Conservation (phyloP, 2,329 filamentous ascomycete genomes). For the Penicillium occitanis region DNA sequence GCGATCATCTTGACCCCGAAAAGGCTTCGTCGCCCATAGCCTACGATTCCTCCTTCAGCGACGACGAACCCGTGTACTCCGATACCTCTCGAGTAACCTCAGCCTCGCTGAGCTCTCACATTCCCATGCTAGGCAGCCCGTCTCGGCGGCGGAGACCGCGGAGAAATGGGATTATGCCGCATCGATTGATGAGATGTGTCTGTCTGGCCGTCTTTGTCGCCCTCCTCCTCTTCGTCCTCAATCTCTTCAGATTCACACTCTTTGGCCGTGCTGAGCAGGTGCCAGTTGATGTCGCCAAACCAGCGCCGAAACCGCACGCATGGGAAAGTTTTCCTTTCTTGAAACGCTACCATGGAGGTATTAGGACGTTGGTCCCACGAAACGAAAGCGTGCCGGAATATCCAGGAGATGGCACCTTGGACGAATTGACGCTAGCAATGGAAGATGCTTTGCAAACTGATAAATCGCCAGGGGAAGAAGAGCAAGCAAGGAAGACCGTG, state of each 20-base stretch:
- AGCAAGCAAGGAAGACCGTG: slow-evolving; percentile 30
- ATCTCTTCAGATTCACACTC: slow-evolving; percentile 71
- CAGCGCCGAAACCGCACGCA: slow-evolving; percentile 61
- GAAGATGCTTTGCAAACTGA: slow-evolving; percentile 33
- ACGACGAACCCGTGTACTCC: slow-evolving; percentile 44
- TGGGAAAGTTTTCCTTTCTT: slow-evolving; percentile 89
- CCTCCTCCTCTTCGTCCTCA: slow-evolving; percentile 74
- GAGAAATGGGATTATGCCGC: slow-evolving; percentile 49
- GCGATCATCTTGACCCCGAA: slow-evolving; percentile 20
- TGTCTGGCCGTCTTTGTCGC: slow-evolving; percentile 68
- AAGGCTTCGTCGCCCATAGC: slow-evolving; percentile 16
- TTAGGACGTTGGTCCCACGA: slow-evolving; percentile 67
- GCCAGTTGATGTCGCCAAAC: slow-evolving; percentile 53
- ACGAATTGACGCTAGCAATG: slow-evolving; percentile 32
- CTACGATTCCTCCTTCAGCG: slow-evolving; percentile 25
- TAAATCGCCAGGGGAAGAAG: slow-evolving; percentile 36
- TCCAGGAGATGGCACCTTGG: slow-evolving; percentile 58
- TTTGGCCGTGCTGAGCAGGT: slow-evolving; percentile 32
- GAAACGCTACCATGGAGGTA: slow-evolving; percentile 84
- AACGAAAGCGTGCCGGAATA: slow-evolving; percentile 76
- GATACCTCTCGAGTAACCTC: slow-evolving; percentile 56
- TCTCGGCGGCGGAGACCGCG: slow-evolving; percentile 35
- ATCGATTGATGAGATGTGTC: slow-evolving; percentile 73
- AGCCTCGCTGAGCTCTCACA: slow-evolving; percentile 30
- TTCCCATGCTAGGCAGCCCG: slow-evolving; percentile 37